Base-by-base conservation (phyloP, 2,329 filamentous ascomycete genomes). In the Sporothrix protearum region DNA sequence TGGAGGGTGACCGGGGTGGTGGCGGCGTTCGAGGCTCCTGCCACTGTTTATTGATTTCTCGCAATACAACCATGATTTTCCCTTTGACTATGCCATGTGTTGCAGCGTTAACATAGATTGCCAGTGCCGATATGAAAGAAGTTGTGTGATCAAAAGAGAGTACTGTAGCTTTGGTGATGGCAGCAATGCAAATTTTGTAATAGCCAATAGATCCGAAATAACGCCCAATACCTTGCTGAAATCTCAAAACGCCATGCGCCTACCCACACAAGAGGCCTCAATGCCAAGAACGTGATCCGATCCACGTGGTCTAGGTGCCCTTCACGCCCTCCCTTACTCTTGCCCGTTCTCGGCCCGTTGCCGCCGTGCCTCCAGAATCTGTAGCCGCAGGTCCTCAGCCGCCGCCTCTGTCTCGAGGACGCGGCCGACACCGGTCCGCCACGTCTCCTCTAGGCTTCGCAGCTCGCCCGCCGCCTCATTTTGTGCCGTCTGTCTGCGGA, bases 391-490 rank as follows among this genome's bases (percentile, higher is more conserved):
- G 66, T 85, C 86, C 81, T 97, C 92, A 10, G 90, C 91, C 0
- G 94, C 96, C 70, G 95, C 85, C 83, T 97, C 93, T 0, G 92
- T 92, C 86, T 97, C 94, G 51, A 98, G 82, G 63, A 96, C 90
- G 73, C 89, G 86, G 2, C 92, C 91, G 1, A 98, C 88, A 30
- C 92, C 92, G 67, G 84, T 86, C 81, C 87, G 89, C 95, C 95
- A 98, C 2, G 86, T 87, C 73, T 92, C 89, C 77, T 96, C 92
- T 47, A 81, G 80, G 3, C 87, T 86, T 72, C 83, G 83, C 77
- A 97, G 83, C 84, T 97, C 95, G 5, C 86, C 91, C 63, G 84
- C 87, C 2, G 89, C 90, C 51, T 85, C 88, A 72, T 91, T 89
- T 82, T 98, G 95, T 61, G 85, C 84, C 30, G 85, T 81, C 76